Evolutionary conservation across 202 grass and related monocot species (phyloP), one percentile per base, ranked within the genome.

Genomic region (Saccharum hybrid): DNA sequence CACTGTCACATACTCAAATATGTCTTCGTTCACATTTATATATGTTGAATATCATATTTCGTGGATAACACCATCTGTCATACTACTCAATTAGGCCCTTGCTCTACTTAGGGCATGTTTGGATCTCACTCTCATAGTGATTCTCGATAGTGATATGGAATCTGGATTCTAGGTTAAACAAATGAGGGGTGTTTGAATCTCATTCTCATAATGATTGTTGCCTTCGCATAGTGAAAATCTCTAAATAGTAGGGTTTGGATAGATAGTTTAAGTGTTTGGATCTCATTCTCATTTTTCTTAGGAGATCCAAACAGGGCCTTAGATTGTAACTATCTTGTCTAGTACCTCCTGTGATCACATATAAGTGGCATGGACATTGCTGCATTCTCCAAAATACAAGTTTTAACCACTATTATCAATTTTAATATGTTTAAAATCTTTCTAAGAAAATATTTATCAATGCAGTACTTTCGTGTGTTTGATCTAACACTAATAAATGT

Each of bases 31-130:
- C 51, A 56, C 18, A 56, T 56, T 39, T 39, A 67, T 9, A 67
- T n/a, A 38, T 39, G 2, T 67, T 28, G 5, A 76, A 18, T 46
- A 72, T 49, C 43, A 73, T 66, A 15, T 31, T 28, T 61, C 5
- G 22, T 81, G 36, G 49, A 71, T 71, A 61, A 42, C 9, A 46
- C 10, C 18, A 42, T 8, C 38, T 72, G 2, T 7, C 4, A 38
- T 77, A 39, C 13, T 40, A 59, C 52, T 33, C 14, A 33, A 11
- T 64, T 72, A 45, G 52, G 38, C 38, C 38, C 38, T 81, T 72
- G 26, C 5, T 9, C 46, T 28, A 71, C 65, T 83, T 88, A 67
- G 28, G 61, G 7, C 52, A 0, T 56, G 52, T 16, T 57, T 57
- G 52, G 52, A 57, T 57, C 52, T 57, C 52, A 57, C 9, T 57